Evolutionary conservation across 1,284 basidiomycete genomes (phyloP).

Genomic region (Peniophora sp.): DNA sequence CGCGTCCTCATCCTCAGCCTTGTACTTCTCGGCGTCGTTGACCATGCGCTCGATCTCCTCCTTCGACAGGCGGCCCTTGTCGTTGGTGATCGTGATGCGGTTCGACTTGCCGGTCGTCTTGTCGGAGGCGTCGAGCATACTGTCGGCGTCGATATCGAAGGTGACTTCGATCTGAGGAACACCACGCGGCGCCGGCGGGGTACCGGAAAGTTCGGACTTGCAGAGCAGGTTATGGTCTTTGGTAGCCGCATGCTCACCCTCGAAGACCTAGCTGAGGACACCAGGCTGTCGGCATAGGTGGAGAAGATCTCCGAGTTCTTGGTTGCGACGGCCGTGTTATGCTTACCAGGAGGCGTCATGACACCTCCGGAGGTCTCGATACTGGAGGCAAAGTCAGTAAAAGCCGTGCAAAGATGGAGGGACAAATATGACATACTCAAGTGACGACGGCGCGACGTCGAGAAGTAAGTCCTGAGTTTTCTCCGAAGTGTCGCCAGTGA

Average conservation of each 20-base stretch:
- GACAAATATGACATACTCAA: conserved; percentile 50
- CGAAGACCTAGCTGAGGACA: conserved; percentile 97
- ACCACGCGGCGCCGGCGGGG: conserved; percentile 97
- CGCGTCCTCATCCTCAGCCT: conserved; percentile 78
- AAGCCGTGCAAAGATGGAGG: too few species aligned
- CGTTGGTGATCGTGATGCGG: conserved; percentile 96
- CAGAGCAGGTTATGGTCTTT: conserved; percentile 99
- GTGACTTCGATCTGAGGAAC: conserved; percentile 98
- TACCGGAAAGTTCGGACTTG: conserved; percentile 97
- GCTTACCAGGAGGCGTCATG: conserved; percentile 95
- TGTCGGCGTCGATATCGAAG: conserved; percentile 98
- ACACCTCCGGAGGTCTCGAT: conserved; percentile 99
- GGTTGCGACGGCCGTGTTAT: conserved; percentile 98
- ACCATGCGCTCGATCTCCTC: conserved; percentile 99
- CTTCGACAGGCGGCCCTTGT: conserved; percentile 97
- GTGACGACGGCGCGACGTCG: conserved; percentile 93
- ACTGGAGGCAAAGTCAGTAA: conserved; percentile 32
- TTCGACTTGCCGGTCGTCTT: conserved; percentile 97
- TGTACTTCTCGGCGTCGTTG: conserved; percentile 88
- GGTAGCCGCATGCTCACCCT: conserved; percentile 98
- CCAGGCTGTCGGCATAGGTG: conserved; percentile 97
- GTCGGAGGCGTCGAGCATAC: conserved; percentile 94
- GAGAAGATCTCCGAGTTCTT: conserved; percentile 99
- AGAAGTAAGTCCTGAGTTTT: conserved; percentile 97
- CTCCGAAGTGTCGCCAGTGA: conserved; percentile 96